A percentile compares a stretch with the other conserved stretches of the same genome.
Conservation (phyloP, 148 eudicot species). For the Cornus kousa region DNA sequence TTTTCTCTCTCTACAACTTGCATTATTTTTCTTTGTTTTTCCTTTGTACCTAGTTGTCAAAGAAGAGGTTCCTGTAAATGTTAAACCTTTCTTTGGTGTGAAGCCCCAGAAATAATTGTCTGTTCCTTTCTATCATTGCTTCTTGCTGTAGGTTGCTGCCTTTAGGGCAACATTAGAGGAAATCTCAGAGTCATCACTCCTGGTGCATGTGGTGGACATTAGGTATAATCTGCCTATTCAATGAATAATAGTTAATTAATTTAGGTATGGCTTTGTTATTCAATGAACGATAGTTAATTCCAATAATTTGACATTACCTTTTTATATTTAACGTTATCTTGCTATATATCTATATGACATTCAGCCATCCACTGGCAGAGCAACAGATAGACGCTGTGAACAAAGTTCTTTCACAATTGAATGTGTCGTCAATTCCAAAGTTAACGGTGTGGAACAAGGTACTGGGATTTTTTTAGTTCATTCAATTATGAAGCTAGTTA, state of each 20-base stretch:
- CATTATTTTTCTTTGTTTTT: neutral
- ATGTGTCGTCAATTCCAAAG: conserved; percentile 70
- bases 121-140: neutral
- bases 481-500: neutral
- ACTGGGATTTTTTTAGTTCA: neutral
- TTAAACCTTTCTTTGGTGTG: neutral
- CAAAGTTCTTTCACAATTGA: conserved; percentile 76
- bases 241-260: neutral
- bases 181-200: conserved; percentile 85
- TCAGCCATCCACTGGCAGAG: conserved; percentile 90
- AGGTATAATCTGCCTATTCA: conserved; percentile 43
- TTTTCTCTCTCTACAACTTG: neutral
- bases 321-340: neutral
- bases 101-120: neutral
- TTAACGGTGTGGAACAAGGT: conserved; percentile 97
- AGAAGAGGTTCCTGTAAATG: neutral
- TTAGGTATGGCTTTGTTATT: conserved; percentile 44
- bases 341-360: conserved; percentile 14
- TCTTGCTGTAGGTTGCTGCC: conserved; percentile 81
- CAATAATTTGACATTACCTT: neutral
- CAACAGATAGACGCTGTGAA: conserved; percentile 86
- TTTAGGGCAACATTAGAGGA: conserved; percentile 98
- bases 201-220: conserved; percentile 94
- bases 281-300: neutral
- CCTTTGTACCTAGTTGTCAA: conserved; percentile 3